phyloP scores from a whole-genome alignment of 305 asterid genomes.

The Fraxinus ornus region DNA sequence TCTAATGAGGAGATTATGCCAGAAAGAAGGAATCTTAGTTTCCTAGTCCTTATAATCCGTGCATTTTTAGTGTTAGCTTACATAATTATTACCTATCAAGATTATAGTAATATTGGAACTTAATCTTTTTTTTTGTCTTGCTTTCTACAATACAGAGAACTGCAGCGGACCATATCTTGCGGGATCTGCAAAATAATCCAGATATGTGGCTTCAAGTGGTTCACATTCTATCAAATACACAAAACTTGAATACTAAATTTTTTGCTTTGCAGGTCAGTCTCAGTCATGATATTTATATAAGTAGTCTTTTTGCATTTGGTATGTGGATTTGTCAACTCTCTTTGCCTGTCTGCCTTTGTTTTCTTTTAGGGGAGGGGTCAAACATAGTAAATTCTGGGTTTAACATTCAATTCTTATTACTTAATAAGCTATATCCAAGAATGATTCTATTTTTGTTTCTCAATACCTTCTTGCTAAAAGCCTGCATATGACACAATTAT shows the following conservation, averaged over 20 bases:
- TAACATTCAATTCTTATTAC: not conserved
- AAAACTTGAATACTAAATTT: constrained; percentile 80
- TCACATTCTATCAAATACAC: constrained; percentile 82
- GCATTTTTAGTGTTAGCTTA: constrained; percentile 6
- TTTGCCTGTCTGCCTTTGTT: not conserved
- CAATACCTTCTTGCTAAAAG: not conserved
- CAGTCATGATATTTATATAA: not conserved
- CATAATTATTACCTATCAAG: not conserved
- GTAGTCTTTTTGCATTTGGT: not conserved
- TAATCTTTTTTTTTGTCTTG: constrained; percentile 2
- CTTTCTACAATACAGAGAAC: constrained; percentile 56
- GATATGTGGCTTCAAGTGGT: constrained; percentile 99
- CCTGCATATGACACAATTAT: not conserved
- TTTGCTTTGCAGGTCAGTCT: constrained; percentile 84
- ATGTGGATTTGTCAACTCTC: not conserved
- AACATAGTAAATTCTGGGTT: not conserved
- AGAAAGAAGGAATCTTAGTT: not conserved
- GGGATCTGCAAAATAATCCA: constrained; percentile 89
- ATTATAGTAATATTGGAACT: not conserved
- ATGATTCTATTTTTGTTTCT: not conserved
- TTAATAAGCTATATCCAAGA: not conserved
- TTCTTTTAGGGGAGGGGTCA: not conserved
- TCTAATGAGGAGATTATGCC: constrained; percentile 3
- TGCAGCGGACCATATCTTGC: constrained; percentile 90
- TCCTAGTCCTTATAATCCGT: not conserved